phyloP scores from a whole-genome alignment of 371 early-diverging fungal genomes.

The Mortierella sp. region DNA sequence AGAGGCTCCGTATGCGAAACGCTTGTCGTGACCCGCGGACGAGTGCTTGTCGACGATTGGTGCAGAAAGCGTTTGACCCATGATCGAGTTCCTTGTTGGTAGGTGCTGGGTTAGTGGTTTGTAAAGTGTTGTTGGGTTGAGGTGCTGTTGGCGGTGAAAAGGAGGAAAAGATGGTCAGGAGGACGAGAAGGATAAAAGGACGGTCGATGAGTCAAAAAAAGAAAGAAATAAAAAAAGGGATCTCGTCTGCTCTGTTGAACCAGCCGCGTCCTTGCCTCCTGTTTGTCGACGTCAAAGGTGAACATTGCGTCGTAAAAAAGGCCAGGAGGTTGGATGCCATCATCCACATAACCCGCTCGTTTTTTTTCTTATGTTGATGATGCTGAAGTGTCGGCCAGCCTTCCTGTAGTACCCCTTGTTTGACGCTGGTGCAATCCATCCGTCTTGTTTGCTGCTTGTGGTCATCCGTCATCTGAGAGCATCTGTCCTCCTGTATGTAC shows the following conservation, averaged over 20 bases:
- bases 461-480: slow-evolving; percentile 4
- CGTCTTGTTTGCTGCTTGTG: background rate
- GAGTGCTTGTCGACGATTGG: slow-evolving; percentile 94
- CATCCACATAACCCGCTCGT: background rate
- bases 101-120: slow-evolving; percentile 2
- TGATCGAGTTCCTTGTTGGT: slow-evolving; percentile 49
- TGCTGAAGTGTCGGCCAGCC: background rate
- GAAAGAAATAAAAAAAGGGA: background rate
- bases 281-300: slow-evolving; percentile 2
- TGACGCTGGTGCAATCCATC: background rate
- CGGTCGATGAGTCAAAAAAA: background rate
- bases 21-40: slow-evolving; percentile 76
- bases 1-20: slow-evolving; percentile 87
- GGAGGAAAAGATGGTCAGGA: background rate
- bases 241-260: no score
- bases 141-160: background rate
- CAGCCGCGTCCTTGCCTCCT: slow-evolving; percentile 11
- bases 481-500: background rate
- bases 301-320: background rate
- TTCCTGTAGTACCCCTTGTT: background rate
- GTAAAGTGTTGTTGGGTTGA: background rate
- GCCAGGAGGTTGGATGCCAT: background rate
- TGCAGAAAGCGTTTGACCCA: slow-evolving; percentile 97
- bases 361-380: background rate
- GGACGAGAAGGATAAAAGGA: slow-evolving; percentile 12